Base-by-base conservation (phyloP, 352 stramenopile species). In the Peronospora tabacina region DNA sequence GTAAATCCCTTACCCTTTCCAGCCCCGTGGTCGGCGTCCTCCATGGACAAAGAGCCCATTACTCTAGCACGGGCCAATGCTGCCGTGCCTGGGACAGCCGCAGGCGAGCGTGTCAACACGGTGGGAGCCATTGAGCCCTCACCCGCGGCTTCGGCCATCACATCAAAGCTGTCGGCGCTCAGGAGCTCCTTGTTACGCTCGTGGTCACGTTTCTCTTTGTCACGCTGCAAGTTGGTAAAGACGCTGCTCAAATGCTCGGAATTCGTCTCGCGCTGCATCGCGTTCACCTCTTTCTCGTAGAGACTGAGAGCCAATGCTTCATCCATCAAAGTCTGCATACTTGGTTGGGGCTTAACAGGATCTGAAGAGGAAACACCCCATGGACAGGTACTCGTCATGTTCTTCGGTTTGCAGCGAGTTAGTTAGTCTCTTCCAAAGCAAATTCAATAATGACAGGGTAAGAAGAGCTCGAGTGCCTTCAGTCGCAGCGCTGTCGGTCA, bases 291-390 rank as follows among this genome's bases (percentile, higher is more conserved):
- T 26, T 81, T 57, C 39, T 87, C 75, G 51, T 83, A 82, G 4
- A 87, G 61, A 52, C 76, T 71, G 17, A 69, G 59, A 16, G 75
- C 75, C 13, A 85, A 40, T n/a, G 66, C 75, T 49, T 87, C 75
- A 56, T 87, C 75, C 65, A 87, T 87, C 42, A 87, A 68, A 16
- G 78, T 68, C 49, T 87, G 75, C 61, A 87, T 73, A 15, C 54
- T 67, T 17, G 52, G 46, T 42, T 66, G 57, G 1, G 57, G 34
- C 42, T 67, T 63, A 1, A 41, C 36, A 4, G 26, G 42, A 32
- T 61, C 51, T 5, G 44, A 39, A 1, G 36, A 30, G 2, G 43
- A 29, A 8, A 44, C 22, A 11, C 49, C 45, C 61, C 62, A 70
- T 12, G 62, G 62, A 55, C 62, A 70, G 0, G 48, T 55, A 24